Base-by-base conservation (phyloP, 495 filamentous ascomycete genomes). In the Cairneyella variabilis region DNA sequence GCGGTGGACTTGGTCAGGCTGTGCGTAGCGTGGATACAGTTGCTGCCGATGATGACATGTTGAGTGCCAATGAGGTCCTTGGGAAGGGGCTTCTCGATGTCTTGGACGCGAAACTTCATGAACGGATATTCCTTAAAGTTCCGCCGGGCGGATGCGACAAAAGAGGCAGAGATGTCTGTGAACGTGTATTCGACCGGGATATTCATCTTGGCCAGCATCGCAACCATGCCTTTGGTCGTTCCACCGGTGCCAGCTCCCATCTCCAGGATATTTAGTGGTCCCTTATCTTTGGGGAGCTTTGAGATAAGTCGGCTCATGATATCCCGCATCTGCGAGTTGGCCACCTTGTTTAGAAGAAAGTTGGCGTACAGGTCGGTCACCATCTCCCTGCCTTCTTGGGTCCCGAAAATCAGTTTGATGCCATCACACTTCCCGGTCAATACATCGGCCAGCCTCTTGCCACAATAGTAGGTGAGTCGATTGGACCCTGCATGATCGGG, bases 11-110 rank as follows among this genome's bases (percentile, higher is more conserved):
- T 58, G n/a, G 58, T 47, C 50, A 83, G 68, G 2, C 61, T 67
- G n/a, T 66, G 63, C 0, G 78, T 82, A 1, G 79, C 76, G 46
- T 83, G 82, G 0, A 83, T 57, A 3, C 72, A 71, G 50, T 66
- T 66, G 18, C 70, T 52, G 0, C 78, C 78, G 18, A 83, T 60
- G 7, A 82, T 64, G 21, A 83, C 34, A 27, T 82, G 78, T 22
- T 75, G 81, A 0, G 56, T 63, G n/a, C 72, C 73, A 39, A 81
- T 73, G 0, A 40, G 40, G 0, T 57, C 52, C 69, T 2, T 51
- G 63, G 64, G 10, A 1, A 72, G 75, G 49, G 77, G 66, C n/a
- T 65, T 49, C 12, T 77, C 76, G n/a, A 80, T 68, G 58, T 83
- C 71, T 0, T 80, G 61, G n/a, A 59, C 66, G 49, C 57, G 58